Conservation (phyloP, 257 asterid genomes). For the Solanum medicagineum region DNA sequence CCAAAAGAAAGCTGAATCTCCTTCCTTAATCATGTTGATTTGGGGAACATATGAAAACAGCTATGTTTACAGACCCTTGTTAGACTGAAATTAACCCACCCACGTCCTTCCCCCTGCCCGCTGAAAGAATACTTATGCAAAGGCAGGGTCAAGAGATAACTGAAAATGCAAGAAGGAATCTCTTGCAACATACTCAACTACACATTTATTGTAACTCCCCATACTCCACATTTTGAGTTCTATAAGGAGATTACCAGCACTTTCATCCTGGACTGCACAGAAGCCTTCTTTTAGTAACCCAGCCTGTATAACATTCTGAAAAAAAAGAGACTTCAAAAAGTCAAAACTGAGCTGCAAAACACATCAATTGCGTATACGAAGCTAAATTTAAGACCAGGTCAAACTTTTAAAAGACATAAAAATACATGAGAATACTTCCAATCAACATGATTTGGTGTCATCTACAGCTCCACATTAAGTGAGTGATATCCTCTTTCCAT, state of each 20-base stretch:
- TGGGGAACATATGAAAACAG: neutral
- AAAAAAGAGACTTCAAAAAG: constrained; percentile 8
- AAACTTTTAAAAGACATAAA: neutral
- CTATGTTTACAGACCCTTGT: neutral
- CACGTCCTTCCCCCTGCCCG: neutral
- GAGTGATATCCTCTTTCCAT: neutral
- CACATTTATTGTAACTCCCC: neutral
- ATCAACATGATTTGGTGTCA: neutral
- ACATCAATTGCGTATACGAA: neutral
- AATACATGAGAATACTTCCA: neutral
- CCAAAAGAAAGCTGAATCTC: neutral
- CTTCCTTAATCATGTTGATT: neutral
- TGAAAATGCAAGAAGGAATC: neutral
- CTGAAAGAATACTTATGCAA: neutral
- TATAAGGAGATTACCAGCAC: constrained; percentile 55
- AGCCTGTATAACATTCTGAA: constrained; percentile 71
- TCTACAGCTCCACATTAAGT: neutral
- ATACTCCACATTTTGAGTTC: neutral
- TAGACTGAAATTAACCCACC: neutral
- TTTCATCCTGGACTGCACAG: constrained; percentile 94
- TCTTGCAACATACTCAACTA: neutral
- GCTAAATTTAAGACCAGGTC: neutral
- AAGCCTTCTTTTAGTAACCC: constrained; percentile 75
- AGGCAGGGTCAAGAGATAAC: neutral
- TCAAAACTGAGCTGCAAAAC: constrained; percentile 1